Percentiles rank a stretch among this genome's conserved stretches.
Evolutionary conservation across 805 yeast species (phyloP).

Genomic region (Teunomyces pallodes): DNA sequence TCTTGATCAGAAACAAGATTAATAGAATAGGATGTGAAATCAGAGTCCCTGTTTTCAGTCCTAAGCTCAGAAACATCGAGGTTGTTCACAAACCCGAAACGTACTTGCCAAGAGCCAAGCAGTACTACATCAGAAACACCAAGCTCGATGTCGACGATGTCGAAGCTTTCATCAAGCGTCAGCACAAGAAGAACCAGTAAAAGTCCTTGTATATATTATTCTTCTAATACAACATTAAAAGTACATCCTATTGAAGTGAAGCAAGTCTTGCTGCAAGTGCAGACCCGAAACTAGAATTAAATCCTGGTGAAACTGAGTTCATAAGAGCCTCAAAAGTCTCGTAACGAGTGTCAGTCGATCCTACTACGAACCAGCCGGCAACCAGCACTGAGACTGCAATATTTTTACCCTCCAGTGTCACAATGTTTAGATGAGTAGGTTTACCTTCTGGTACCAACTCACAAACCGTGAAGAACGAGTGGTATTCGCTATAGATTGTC

Average conservation of each 20-base stretch:
- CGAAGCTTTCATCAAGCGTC: constrained; percentile 38
- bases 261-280: not conserved
- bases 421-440: constrained; percentile 9
- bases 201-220: not conserved
- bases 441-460: constrained; percentile 8
- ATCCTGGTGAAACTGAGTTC: constrained; percentile 20
- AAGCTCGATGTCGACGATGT: constrained; percentile 74
- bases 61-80: constrained; percentile 74
- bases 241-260: not conserved
- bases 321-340: constrained; percentile 32
- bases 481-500: constrained; percentile 20
- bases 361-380: constrained; percentile 27
- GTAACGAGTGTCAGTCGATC: constrained; percentile 1
- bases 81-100: constrained; percentile 68
- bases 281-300: not conserved
- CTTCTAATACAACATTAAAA: not conserved
- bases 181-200: constrained; percentile 12
- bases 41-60: constrained; percentile 77
- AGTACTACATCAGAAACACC: constrained; percentile 82
- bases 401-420: constrained; percentile 14
- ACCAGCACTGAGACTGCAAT: constrained; percentile 22
- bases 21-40: constrained; percentile 83
- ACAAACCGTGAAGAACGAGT: constrained; percentile 16
- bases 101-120: constrained; percentile 77
- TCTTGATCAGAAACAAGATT: constrained; percentile 80